Base-by-base conservation (phyloP, 352 stramenopile genomes). In the Globisporangium canariense region DNA sequence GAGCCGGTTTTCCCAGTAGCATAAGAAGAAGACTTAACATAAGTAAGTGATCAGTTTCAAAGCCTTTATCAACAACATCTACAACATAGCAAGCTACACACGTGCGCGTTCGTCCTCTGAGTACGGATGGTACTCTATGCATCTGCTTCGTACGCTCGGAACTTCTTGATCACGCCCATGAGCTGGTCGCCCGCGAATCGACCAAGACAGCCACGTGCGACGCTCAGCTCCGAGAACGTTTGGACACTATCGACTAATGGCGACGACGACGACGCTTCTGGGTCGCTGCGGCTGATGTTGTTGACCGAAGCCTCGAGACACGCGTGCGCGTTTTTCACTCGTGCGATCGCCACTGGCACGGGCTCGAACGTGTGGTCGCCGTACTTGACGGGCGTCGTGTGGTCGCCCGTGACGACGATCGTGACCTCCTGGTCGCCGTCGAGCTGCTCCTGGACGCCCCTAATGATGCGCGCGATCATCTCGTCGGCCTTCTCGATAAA, bases 361-460 rank as follows among this genome's bases (percentile, higher is more conserved):
- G 88, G 86, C 58, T 96, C 88, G 62, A 96, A 94, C 34, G 79
- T 96, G 74, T 96, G 88, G 61, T 96, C 88, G 34, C 88, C 88
- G 56, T 93, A 94, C 62, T 90, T 79, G 30, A 93, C 86, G 22
- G 88, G 88, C 5, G 88, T 96, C 58, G 88, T 93, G 73, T 96
- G 88, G 64, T 96, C 88, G 11, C 88, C 88, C 2, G 88, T 96
- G 40, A 96, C 76, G n/a, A 96, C 73, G 34, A 96, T 91, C 34
- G 82, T 91, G 25, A 91, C 75, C 40, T 96, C 76, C 10, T 77
- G 61, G 8, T 76, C 64, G 1, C 70, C 67, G 2, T 73, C 68
- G 36, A 69, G 72, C 28, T 76, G 64, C 50, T 70, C 64, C n/a
- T 80, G 71, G 36, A 91, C 71, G 40, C 77, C 79, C 16, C 77